phyloP scores from a whole-genome alignment of 345 rosid species.

The Euclidium syriacum region DNA sequence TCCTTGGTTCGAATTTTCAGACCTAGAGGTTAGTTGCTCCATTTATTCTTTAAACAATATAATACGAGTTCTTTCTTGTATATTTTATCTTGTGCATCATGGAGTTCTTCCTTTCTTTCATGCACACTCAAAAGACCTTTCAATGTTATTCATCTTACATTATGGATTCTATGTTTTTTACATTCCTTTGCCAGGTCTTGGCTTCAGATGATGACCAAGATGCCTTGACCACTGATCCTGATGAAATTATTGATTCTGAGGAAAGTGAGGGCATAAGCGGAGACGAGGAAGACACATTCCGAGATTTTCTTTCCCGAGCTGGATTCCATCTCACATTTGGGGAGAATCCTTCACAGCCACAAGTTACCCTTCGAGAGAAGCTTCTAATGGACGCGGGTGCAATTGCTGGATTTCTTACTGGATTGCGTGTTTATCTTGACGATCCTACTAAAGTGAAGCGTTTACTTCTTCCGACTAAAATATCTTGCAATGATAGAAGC shows the following conservation, averaged over 20 bases:
- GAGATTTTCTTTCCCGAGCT: constrained; percentile 94
- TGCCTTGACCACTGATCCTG: constrained; percentile 98
- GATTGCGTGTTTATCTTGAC: constrained; percentile 91
- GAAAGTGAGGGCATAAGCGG: constrained; percentile 95
- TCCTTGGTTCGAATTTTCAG: constrained; percentile 96
- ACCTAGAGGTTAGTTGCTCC: constrained; percentile 72
- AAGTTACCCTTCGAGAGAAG: constrained; percentile 52
- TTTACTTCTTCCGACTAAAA: constrained; percentile 92
- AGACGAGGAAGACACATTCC: constrained; percentile 97
- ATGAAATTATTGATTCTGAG: constrained; percentile 96
- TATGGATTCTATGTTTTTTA: constrained; percentile 2
- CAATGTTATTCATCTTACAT: not conserved
- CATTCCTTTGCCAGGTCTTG: constrained; percentile 56
- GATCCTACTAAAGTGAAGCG: constrained; percentile 99
- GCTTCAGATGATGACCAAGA: constrained; percentile 99
- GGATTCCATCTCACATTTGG: constrained; percentile 94
- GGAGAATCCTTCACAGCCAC: constrained; percentile 88
- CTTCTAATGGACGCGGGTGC: constrained; percentile 99
- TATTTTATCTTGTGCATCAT: constrained; percentile 9
- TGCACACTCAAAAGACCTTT: not conserved
- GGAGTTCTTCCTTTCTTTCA: constrained; percentile 10
- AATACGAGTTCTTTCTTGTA: not conserved
- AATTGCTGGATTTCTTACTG: constrained; percentile 96
- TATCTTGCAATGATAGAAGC: constrained; percentile 75
- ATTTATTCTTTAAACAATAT: not conserved